Evolutionary conservation across 352 stramenopile genomes (phyloP).

Genomic region (Nothophytophthora sp.): DNA sequence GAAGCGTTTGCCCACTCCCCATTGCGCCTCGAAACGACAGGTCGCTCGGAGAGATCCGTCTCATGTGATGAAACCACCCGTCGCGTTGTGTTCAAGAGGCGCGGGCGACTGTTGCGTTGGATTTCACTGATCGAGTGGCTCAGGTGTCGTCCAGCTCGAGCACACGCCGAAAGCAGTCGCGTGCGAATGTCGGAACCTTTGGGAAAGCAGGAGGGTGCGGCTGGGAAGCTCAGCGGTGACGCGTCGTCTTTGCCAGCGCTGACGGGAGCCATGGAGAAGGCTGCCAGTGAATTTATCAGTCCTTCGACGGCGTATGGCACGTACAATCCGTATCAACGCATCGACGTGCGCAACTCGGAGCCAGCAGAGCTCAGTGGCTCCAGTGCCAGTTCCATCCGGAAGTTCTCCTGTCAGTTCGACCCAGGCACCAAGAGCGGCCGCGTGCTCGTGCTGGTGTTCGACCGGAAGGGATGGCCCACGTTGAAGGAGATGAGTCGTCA

Average conservation of each 20-base stretch:
- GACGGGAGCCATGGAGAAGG: not conserved
- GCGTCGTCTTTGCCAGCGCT: conserved; percentile 19
- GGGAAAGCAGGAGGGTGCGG: conserved; percentile 10
- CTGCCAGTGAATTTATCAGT: conserved; percentile 13
- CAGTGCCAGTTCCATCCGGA: conserved; percentile 17
- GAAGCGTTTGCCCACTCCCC: too few relatives aligned
- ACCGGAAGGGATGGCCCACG: conserved; percentile 37
- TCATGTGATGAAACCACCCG: too few relatives aligned
- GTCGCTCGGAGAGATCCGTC: too few relatives aligned
- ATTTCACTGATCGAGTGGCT: too few relatives aligned
- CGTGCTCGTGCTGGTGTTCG: conserved; percentile 49
- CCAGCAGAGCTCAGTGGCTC: conserved; percentile 5
- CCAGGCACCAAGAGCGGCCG: conserved; percentile 36
- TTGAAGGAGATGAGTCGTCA: conserved; percentile 56
- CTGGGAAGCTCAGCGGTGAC: conserved; percentile 6
- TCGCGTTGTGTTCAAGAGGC: too few relatives aligned
- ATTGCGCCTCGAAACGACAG: too few relatives aligned
- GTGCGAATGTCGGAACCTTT: conserved; percentile 20
- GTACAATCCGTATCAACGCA: conserved; percentile 22
- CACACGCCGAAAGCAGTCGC: too few relatives aligned
- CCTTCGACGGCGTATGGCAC: conserved; percentile 28
- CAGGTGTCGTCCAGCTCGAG: too few relatives aligned
- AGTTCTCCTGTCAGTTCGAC: conserved; percentile 45
- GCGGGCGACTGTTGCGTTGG: too few relatives aligned
- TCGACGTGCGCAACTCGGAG: conserved; percentile 17